Base-by-base conservation (phyloP, 2,329 filamentous ascomycete species). In the Lachnellula arida region DNA sequence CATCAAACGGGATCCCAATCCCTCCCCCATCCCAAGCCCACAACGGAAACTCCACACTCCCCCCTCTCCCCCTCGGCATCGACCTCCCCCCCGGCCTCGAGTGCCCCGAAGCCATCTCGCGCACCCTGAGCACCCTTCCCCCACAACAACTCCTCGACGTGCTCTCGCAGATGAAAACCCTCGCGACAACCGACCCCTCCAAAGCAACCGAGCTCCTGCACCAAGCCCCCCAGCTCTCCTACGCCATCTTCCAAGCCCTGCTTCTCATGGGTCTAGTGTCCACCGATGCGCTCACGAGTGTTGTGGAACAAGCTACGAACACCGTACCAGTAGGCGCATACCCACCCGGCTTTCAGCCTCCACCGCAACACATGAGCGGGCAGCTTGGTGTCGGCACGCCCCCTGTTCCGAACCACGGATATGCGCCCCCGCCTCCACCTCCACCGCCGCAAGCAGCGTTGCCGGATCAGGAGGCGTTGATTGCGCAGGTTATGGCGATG, bases 221-320 rank as follows among this genome's bases (percentile, higher is more conserved):
- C 60, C 88, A 93, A 75, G 91, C 92, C 1, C 94, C 94, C 0
- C 94, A 99, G 74, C 84, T 99, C 46, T 85, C 90, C 4, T 97
- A 96, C 67, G 94, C 94, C 56, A 88, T 97, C 63, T 97, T 97
- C 75, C 93, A 97, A 74, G 89, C 92, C 23, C 81, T 97, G 9
- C 82, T 97, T 2, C 83, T 97, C 39, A 94, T 97, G 83, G 91
- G 91, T 46, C 84, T 97, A 9, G 91, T 97, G 54, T 93, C 94
- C 56, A 88, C 90, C 14, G 86, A 86, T 65, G 86, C 91, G 3
- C 85, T 97, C 53, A 82, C 87, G 60, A 86, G 88, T 4, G 89
- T 97, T 32, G 81, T 97, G 52, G 89, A 95, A 32, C 28, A 32
- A 67, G 74, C 58, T 11, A 64, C 67, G 7, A 57, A 77, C 4